A percentile compares a stretch with the other conserved stretches of the same genome.
Conservation (phyloP, 2,329 filamentous ascomycete species). For the Fusarium dlaminii region DNA sequence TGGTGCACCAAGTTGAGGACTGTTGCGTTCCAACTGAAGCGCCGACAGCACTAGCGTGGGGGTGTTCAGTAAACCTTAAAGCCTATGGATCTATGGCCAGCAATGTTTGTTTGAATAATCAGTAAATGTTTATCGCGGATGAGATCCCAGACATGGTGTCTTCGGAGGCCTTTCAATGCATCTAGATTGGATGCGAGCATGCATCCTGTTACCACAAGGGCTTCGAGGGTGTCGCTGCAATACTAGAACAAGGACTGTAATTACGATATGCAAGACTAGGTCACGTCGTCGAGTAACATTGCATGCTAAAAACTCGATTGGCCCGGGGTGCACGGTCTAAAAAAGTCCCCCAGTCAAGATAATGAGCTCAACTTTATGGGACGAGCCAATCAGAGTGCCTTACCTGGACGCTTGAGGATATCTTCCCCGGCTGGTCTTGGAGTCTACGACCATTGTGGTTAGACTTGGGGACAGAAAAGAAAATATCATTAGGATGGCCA, state of each 20-base stretch:
- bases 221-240: not conserved
- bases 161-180: constrained; percentile 1
- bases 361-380: not conserved
- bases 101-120: not conserved
- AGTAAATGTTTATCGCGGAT: not conserved
- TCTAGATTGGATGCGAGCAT: constrained; percentile 12
- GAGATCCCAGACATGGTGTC: not conserved
- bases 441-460: constrained; percentile 4
- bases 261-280: constrained; percentile 43
- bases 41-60: constrained; percentile 21
- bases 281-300: constrained; percentile 32
- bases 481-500: constrained; percentile 3
- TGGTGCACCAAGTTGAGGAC: constrained; percentile 6
- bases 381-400: constrained; percentile 17
- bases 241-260: constrained; percentile 30
- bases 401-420: constrained; percentile 22
- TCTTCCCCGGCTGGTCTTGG: constrained; percentile 18
- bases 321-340: constrained; percentile 11
- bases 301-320: constrained; percentile 8
- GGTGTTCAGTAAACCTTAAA: not conserved
- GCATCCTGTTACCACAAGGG: constrained; percentile 2
- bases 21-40: constrained; percentile 23
- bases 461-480: not conserved
- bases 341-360: constrained; percentile 4
- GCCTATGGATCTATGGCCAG: not conserved